Conservation (phyloP, 129 eudicot genomes). For the Ambrosia artemisiifolia region DNA sequence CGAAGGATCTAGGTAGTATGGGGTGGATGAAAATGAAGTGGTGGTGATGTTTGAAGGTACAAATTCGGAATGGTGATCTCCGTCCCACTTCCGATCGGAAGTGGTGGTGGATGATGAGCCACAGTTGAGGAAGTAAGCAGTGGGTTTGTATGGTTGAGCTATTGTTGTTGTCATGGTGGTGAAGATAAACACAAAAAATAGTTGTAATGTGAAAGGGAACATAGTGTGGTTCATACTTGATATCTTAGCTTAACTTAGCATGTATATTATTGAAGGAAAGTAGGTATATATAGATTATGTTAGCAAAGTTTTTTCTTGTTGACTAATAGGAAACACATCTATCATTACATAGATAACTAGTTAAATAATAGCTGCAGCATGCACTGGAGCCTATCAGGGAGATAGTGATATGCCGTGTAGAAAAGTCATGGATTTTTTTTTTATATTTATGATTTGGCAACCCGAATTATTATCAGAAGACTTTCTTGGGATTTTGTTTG, state of each 20-base stretch:
- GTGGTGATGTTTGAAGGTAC: background rate
- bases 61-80: background rate
- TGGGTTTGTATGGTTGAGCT: background rate
- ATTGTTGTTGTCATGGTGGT: background rate
- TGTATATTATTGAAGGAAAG: no score
- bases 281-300: no score
- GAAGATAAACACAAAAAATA: background rate
- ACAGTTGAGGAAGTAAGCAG: background rate
- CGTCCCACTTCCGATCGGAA: background rate
- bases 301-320: no score
- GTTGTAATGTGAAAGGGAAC: background rate
- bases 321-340: no score
- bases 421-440: no score
- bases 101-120: background rate
- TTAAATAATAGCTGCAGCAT: no score
- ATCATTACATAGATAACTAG: no score
- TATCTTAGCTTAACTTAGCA: background rate
- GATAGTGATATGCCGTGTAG: no score
- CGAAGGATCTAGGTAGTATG: background rate
- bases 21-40: background rate
- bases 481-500: no score
- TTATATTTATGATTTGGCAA: no score
- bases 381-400: no score
- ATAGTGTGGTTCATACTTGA: background rate
- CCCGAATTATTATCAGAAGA: no score